These are phyloP conservation scores for Solanum hybrid DNA, from an alignment of 305 asterid genomes.

Conservation along the genomic window DNA sequence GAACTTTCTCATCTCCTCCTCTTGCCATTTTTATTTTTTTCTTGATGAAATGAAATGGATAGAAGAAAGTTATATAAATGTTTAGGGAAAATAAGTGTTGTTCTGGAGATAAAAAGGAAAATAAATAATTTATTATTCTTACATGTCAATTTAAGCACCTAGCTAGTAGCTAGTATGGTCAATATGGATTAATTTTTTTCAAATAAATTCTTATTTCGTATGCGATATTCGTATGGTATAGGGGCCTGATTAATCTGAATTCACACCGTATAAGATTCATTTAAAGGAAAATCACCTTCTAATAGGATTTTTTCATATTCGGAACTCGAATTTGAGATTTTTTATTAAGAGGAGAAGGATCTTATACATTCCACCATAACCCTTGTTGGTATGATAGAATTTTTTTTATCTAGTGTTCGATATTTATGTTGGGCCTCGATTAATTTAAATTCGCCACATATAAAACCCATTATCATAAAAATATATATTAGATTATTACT, in stretches of 20 bases:
- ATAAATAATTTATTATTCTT: background rate
- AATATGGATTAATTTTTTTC: background rate
- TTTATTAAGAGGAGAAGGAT: background rate
- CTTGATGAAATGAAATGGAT: background rate
- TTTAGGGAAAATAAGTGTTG: background rate
- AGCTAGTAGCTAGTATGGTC: background rate
- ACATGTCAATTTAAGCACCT: background rate
- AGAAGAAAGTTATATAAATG: background rate
- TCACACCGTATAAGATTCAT: background rate
- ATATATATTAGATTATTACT: background rate
- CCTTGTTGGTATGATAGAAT: background rate
- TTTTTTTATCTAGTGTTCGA: background rate
- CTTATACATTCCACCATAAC: background rate
- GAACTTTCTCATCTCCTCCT: background rate
- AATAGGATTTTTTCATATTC: background rate
- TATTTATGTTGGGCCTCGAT: background rate
- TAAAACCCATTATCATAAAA: background rate
- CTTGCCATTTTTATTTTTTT: background rate
- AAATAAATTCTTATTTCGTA: too few relatives aligned
- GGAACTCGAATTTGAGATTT: background rate
- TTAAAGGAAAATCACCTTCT: background rate
- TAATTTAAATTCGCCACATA: background rate
- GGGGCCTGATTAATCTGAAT: background rate
- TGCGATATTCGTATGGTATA: too few relatives aligned
- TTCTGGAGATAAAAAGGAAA: background rate